Base-by-base conservation (phyloP, 805 yeast species). In the Torulaspora franciscae region DNA sequence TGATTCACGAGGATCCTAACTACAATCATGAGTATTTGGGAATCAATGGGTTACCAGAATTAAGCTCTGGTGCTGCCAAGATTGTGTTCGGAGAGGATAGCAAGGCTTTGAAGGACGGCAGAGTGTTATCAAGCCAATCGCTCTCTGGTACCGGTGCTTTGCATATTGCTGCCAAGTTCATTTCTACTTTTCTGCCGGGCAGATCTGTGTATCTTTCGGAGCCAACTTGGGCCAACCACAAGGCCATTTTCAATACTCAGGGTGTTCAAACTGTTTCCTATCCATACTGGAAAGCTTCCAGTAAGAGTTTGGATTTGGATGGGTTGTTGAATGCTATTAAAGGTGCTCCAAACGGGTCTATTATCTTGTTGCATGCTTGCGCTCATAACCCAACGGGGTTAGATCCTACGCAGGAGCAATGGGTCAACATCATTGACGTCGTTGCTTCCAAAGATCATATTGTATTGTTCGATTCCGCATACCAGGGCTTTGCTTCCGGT, bases 181-280 rank as follows among this genome's bases (percentile, higher is more conserved):
- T 70, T 37, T 47, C 60, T n/a, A 56, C 57, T 30, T 65, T 69
- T 47, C 56, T 68, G 48, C 51, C 51, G 1, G 55, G 69, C 62
- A 57, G 70, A 47, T 67, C 72, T 22, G 73, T 90, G 39, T 88
- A 87, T 65, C 62, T 90, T 41, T 85, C 95, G 10, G 70, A 76
- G 47, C 99, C 99, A 54, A 89, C 98, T n/a, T 91, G 99, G 99
- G 95, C 93, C 42, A 93, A 93, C 72, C 99, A 91, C 70, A 74
- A 76, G 64, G 89, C 83, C 64, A 85, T 91, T 54, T 93, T 90
- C 65, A 73, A 76, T 54, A 69, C 76, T 43, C 72, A 79, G 49
- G 96, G 95, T 4, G 72, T 86, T 43, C 69, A 74, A 53, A 81
- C 83, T 32, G 79, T 72, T 29, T 66, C 72, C 13, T 91, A 93